Evolutionary conservation across 164 flowering plant genomes (phyloP).

Genomic region (Nymphaea thermarum): DNA sequence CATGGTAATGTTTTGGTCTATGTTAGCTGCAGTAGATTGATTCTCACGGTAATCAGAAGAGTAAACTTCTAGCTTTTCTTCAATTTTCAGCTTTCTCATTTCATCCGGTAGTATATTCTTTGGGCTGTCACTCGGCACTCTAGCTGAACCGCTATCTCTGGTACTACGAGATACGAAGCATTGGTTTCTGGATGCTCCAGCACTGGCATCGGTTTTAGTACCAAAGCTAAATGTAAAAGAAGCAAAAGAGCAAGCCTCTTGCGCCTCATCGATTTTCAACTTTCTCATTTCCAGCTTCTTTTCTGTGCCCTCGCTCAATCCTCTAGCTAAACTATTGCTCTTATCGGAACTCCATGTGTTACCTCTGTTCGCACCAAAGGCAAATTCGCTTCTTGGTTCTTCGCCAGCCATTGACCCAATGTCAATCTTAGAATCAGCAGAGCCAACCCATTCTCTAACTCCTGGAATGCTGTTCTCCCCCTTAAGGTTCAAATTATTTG

Average conservation of each 20-base stretch:
- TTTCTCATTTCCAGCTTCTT: slow-evolving; percentile 25
- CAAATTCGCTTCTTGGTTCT: slow-evolving; percentile 6
- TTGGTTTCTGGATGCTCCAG: slow-evolving; percentile 1
- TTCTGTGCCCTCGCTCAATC: slow-evolving; percentile 4
- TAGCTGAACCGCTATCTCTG: not conserved
- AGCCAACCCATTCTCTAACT: not conserved
- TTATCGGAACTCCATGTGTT: slow-evolving; percentile 5
- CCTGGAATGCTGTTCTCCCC: not conserved
- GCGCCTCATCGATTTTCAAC: slow-evolving; percentile 14
- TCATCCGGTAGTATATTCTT: slow-evolving; percentile 18
- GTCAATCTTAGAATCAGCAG: not conserved
- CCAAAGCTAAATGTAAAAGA: not conserved
- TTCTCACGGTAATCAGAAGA: too few relatives aligned
- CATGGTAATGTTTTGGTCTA: not conserved
- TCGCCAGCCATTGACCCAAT: not conserved
- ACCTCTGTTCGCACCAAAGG: slow-evolving; percentile 10
- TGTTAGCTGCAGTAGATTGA: not conserved
- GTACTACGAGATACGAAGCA: slow-evolving; percentile 17
- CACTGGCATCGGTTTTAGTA: not conserved
- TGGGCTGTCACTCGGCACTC: slow-evolving; percentile 4
- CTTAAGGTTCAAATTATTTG: not conserved
- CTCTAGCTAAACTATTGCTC: not conserved
- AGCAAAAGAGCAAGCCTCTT: not conserved
- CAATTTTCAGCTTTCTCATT: slow-evolving; percentile 27
- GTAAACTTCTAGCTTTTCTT: not conserved